Evolutionary conservation across 805 yeast genomes (phyloP), one percentile per base, ranked within the genome.

Genomic region (Candida ficus): DNA sequence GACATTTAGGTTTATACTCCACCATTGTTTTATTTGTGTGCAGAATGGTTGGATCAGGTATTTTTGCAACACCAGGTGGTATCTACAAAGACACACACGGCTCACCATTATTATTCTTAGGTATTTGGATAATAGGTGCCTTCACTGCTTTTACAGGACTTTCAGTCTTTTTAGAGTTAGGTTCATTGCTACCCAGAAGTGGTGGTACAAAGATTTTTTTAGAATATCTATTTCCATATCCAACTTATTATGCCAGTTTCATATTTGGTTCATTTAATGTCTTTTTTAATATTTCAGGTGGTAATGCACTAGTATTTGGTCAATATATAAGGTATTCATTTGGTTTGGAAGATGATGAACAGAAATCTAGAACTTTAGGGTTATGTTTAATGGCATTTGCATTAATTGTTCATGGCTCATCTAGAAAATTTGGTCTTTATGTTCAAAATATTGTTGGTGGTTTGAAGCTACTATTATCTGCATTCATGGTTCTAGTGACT

Each of bases 121-220:
- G 66, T 0, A 75, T 83, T 1, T 83, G 90, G 90, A 21, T 68
- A 4, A 53, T 76, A 14, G 81, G 86, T 5, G 80, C 81, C 1
- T 42, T 70, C 9, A 63, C 79, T 38, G 76, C 87, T 10, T 74
- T 76, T 57, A 70, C 82, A 10, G 89, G 89, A 0, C 59, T 82
- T 20, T 76, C 70, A 49, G 72, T 83, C 26, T 83, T 72, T 51
- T 59, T 83, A 37, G 90, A 83, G 52, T 57, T 83, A 44, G 90
- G 90, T 0, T 71, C 81, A 5, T 63, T 80, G 51, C 64, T 82
- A 11, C 87, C 89, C 0, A 64, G 83, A 51, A 76, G 80, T 47
- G 90, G 91, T 4, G 91, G 88, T 1, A 73, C 79, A 29, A 83
- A 83, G 53, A 78, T 76, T 16, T 83, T 83, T 47, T 58, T 83